Percentiles rank a stretch among this genome's conserved stretches.
phyloP scores from a whole-genome alignment of 805 yeast genomes.

The Maudiozyma turicensis region DNA sequence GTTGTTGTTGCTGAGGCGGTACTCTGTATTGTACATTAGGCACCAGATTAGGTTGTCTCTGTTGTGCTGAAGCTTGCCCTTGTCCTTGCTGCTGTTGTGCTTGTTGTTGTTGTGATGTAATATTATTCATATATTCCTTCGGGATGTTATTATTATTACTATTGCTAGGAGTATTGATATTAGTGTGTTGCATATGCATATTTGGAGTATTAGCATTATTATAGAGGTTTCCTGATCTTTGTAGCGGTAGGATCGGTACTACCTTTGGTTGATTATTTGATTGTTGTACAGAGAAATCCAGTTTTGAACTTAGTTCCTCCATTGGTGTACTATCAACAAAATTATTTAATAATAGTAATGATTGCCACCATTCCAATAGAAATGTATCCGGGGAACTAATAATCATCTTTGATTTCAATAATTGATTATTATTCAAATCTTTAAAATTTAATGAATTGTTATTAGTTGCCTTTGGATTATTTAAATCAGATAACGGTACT shows the following conservation, averaged over 20 bases:
- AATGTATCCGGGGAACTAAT: constrained; percentile 38
- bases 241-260: constrained; percentile 6
- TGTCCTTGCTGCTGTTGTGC: not conserved
- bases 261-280: constrained; percentile 1
- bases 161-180: not conserved
- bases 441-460: constrained; percentile 17
- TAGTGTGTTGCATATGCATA: constrained; percentile 5
- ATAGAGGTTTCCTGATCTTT: not conserved
- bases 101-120: not conserved
- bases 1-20: constrained; percentile 1
- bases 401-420: constrained; percentile 28
- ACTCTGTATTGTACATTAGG: constrained; percentile 1
- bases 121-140: not conserved
- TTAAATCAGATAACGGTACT: constrained; percentile 28
- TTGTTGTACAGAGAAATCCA: not conserved
- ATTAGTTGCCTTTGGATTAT: not conserved
- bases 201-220: not conserved
- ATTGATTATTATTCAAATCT: constrained; percentile 5
- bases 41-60: too few species aligned
- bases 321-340: constrained; percentile 31
- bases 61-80: not conserved
- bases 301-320: constrained; percentile 13
- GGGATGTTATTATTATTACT: not conserved
- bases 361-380: constrained; percentile 48
- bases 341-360: constrained; percentile 39